Conservation (phyloP, 306 rosid species). For the Cucumis sativus region DNA sequence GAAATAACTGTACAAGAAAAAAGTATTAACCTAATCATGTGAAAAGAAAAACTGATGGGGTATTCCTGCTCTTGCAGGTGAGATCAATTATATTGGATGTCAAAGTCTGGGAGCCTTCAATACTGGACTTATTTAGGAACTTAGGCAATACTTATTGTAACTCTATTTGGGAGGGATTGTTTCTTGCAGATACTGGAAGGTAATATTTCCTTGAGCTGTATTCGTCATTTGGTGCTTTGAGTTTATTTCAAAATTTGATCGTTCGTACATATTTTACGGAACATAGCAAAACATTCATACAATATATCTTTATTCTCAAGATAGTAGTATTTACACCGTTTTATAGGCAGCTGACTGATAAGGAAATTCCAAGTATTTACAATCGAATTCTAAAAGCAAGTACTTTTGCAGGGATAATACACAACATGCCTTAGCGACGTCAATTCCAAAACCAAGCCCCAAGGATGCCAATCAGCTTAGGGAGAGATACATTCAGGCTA, state of each 20-base stretch:
- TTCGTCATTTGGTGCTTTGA: neutral
- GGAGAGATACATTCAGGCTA: constrained; percentile 87
- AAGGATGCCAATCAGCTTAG: constrained; percentile 44
- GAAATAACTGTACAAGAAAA: neutral
- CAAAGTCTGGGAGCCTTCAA: constrained; percentile 82
- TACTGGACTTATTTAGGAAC: constrained; percentile 68
- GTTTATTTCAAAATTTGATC: neutral
- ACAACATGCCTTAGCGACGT: constrained; percentile 13
- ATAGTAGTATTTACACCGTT: neutral
- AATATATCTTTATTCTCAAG: neutral
- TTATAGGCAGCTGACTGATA: neutral
- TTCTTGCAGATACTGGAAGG: constrained; percentile 41
- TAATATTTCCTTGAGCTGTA: constrained; percentile 16
- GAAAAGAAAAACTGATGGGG: neutral
- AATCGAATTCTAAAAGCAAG: neutral
- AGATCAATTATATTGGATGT: constrained; percentile 85
- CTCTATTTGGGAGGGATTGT: constrained; percentile 81
- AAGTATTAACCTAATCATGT: neutral
- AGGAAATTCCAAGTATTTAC: neutral
- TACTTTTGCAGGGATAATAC: constrained; percentile 38
- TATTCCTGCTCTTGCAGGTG: constrained; percentile 53
- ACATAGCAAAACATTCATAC: neutral
- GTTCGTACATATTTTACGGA: neutral
- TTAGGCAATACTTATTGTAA: constrained; percentile 85
- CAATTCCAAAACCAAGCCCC: constrained; percentile 52